Evolutionary conservation across 495 filamentous ascomycete species (phyloP).

Genomic region (Penicillium diatomitis): DNA sequence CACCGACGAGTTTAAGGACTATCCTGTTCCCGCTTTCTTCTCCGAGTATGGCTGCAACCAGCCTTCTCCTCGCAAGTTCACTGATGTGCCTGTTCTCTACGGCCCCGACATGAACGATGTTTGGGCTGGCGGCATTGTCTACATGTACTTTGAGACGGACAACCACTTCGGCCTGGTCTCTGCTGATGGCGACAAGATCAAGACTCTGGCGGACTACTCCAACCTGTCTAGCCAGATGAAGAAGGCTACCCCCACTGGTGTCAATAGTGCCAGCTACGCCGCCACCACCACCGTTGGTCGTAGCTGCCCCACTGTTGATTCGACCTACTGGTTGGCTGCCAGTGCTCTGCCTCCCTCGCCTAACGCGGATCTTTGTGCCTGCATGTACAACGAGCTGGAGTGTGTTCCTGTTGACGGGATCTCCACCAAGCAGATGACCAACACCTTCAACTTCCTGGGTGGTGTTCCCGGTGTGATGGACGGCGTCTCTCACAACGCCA

Average conservation of each 20-base stretch:
- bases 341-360: conserved; percentile 73
- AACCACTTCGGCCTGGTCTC: conserved; percentile 86
- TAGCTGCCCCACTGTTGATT: conserved; percentile 59
- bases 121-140: conserved; percentile 92
- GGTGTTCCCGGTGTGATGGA: conserved; percentile 46
- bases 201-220: conserved; percentile 62
- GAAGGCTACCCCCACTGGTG: conserved; percentile 54
- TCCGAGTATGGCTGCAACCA: conserved; percentile 96
- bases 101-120: conserved; percentile 71
- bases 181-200: conserved; percentile 45
- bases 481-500: conserved; percentile 61
- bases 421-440: conserved; percentile 44
- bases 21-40: conserved; percentile 91
- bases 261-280: conserved; percentile 56
- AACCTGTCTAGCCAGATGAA: conserved; percentile 64
- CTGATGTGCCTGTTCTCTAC: conserved; percentile 77
- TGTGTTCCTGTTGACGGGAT: conserved; percentile 56
- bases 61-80: conserved; percentile 66
- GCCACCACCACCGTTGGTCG: conserved; percentile 57
- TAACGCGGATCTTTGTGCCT: conserved; percentile 67
- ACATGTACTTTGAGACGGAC: conserved; percentile 92
- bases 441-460: conserved; percentile 71
- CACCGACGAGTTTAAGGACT: conserved; percentile 75
- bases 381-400: conserved; percentile 68
- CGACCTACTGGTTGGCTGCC: conserved; percentile 60